Percentiles rank a stretch among this genome's conserved stretches.
Evolutionary conservation across 495 filamentous ascomycete species (phyloP).

Genomic region (Polyplosphaeria fusca): DNA sequence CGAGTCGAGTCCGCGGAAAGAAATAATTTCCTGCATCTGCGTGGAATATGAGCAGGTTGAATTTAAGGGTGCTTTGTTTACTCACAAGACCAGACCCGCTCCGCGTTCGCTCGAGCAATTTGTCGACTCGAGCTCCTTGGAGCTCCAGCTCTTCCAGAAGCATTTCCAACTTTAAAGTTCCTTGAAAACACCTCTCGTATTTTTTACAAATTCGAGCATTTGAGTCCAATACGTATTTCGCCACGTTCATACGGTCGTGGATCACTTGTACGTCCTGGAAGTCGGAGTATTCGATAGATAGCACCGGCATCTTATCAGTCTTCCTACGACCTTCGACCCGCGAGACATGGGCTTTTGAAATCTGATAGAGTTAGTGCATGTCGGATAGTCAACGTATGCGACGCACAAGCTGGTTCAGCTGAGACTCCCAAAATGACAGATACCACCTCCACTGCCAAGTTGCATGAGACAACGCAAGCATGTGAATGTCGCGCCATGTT

Average conservation of each 20-base stretch:
- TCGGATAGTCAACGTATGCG: background rate
- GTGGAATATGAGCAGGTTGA: background rate
- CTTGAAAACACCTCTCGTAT: background rate
- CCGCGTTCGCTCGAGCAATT: conserved; percentile 11
- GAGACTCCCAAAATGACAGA: conserved; percentile 4
- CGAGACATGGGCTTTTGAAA: conserved; percentile 19
- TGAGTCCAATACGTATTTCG: conserved; percentile 4
- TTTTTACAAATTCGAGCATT: conserved; percentile 7
- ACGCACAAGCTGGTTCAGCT: conserved; percentile 5
- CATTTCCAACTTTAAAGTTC: background rate
- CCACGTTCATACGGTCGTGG: conserved; percentile 14
- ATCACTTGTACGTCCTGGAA: conserved; percentile 21
- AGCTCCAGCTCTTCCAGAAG: conserved; percentile 2
- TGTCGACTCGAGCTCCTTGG: conserved; percentile 1
- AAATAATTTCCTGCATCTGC: conserved; percentile 21
- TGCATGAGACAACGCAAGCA: conserved; percentile 6
- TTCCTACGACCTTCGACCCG: background rate
- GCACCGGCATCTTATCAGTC: background rate
- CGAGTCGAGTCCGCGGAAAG: conserved; percentile 13
- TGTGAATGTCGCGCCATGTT: conserved; percentile 1
- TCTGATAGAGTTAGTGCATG: too few species aligned
- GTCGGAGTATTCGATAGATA: conserved; percentile 15
- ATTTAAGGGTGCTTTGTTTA: background rate
- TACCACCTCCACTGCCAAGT: conserved; percentile 22
- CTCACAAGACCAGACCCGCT: conserved; percentile 16